Base-by-base conservation (phyloP, 805 yeast genomes). In the Pichia gijzeniarum region DNA sequence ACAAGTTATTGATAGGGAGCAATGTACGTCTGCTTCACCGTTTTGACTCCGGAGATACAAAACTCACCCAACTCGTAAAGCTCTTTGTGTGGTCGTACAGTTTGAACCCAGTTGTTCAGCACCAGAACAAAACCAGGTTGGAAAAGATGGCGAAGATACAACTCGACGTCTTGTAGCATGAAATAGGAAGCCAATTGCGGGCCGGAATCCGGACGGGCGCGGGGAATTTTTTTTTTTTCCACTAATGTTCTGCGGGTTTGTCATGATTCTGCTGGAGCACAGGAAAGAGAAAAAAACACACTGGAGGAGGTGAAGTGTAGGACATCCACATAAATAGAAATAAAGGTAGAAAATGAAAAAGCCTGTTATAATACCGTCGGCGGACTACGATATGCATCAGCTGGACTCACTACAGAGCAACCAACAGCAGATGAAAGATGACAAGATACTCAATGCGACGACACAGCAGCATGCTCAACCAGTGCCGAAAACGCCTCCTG, bases 31-130 rank as follows among this genome's bases (percentile, higher is more conserved):
- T 39, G 5, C 18, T 39, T 13, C 28, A 22, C 3, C 31, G 43
- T n/a, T 40, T 28, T 8, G 33, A 30, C 31, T 41, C 45, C 14
- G 57, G 49, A 28, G 51, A 49, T 35, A 53, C 47, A 20, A 56
- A 55, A 45, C 51, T 63, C 43, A 44, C 48, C 18, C 48, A 57
- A 32, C 49, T 62, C 45, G 49, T 63, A 30, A 54, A 55, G 45
- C 46, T 62, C 31, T 41, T 59, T 49, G 44, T 58, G 8, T 63
- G 66, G 66, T 49, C 55, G 20, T 54, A 48, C 43, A 50, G 45
- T 12, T 25, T 36, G 5, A 32, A 21, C 27, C 17, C 6, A 2
- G 32, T 30, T 27, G 18, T 13, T 12, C 12, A 8, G 36, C 36
- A 38, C 4, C n/a, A 21, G 41, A 19, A 14, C n/a, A 20, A 30